Conservation (phyloP, 768 basidiomycete species). For the Tricholoma matsutake region DNA sequence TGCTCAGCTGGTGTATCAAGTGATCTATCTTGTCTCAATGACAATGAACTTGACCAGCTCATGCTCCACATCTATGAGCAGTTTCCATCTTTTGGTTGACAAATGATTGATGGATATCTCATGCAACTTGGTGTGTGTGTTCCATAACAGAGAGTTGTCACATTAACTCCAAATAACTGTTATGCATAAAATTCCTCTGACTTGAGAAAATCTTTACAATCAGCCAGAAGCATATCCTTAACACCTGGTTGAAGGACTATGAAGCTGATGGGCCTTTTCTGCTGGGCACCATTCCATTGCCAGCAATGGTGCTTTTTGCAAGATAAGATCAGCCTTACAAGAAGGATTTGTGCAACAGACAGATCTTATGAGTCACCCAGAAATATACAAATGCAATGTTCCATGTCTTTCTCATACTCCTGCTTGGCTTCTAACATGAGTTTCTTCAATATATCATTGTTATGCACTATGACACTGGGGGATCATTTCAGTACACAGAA, state of each 20-base stretch:
- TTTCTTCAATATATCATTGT: conserved; percentile 83
- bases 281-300: conserved; percentile 86
- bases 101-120: too few relatives aligned
- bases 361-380: conserved; percentile 74
- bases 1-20: too few relatives aligned
- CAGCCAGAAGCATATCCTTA: conserved; percentile 85
- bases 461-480: conserved; percentile 78
- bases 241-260: conserved; percentile 88
- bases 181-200: conserved; percentile 78
- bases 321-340: neutral
- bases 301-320: conserved; percentile 71
- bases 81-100: too few relatives aligned
- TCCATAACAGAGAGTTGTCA: too few relatives aligned
- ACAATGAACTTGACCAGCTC: too few relatives aligned
- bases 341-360: neutral
- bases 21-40: too few relatives aligned
- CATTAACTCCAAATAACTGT: conserved; percentile 4
- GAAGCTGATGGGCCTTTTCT: conserved; percentile 90
- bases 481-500: neutral
- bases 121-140: too few relatives aligned
- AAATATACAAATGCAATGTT: conserved; percentile 87
- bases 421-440: conserved; percentile 84
- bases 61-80: too few relatives aligned
- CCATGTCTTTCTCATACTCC: conserved; percentile 88
- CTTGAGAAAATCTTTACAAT: conserved; percentile 80